Evolutionary conservation across 805 yeast genomes (phyloP).

Genomic region (Priceomyces melissophilus): DNA sequence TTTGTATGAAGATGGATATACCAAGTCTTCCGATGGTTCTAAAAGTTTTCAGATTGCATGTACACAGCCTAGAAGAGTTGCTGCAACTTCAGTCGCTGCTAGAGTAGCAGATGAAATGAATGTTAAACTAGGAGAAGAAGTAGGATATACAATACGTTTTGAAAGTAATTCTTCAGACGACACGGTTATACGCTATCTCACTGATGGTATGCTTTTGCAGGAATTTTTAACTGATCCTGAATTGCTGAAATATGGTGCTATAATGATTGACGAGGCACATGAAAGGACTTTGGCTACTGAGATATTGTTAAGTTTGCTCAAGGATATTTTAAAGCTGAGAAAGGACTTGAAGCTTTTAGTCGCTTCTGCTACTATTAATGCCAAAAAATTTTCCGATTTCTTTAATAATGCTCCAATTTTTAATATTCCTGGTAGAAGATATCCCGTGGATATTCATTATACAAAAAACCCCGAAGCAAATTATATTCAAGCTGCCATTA

Average conservation of each 20-base stretch:
- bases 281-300: constrained; percentile 95
- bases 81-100: constrained; percentile 86
- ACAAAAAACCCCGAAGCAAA: constrained; percentile 87
- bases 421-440: constrained; percentile 89
- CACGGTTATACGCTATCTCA: constrained; percentile 82
- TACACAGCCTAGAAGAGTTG: constrained; percentile 94
- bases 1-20: constrained; percentile 76
- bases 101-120: constrained; percentile 91
- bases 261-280: constrained; percentile 97
- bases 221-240: constrained; percentile 80
- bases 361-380: constrained; percentile 94
- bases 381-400: constrained; percentile 77
- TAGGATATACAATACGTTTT: constrained; percentile 86
- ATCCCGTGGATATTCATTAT: constrained; percentile 82
- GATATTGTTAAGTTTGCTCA: constrained; percentile 70
- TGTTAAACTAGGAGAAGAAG: constrained; percentile 74
- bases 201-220: constrained; percentile 91
- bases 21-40: constrained; percentile 36
- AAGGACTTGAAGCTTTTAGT: constrained; percentile 72
- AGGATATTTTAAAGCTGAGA: constrained; percentile 60
- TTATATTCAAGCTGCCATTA: constrained; percentile 83
- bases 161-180: constrained; percentile 68
- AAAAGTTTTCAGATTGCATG: constrained; percentile 59
- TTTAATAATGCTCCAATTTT: constrained; percentile 84
- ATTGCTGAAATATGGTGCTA: constrained; percentile 64